Conservation (phyloP, 306 rosid species). For the Phaseolus lunatus region DNA sequence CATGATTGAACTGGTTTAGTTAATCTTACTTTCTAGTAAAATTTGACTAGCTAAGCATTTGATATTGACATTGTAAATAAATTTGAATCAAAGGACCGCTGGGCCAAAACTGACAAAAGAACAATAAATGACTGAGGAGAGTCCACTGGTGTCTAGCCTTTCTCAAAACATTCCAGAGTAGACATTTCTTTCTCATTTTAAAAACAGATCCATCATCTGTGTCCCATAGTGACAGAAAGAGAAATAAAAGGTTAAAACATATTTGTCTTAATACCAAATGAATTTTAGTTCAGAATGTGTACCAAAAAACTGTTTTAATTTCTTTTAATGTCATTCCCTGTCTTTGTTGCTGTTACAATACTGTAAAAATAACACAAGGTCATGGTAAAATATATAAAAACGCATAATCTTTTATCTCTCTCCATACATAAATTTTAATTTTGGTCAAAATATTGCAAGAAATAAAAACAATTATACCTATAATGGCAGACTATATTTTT, state of each 20-base stretch:
- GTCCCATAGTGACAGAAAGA: background rate
- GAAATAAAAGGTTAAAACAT: constrained; percentile 4
- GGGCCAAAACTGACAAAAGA: constrained; percentile 34
- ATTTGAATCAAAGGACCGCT: background rate
- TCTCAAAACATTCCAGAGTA: constrained; percentile 16
- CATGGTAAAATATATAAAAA: constrained; percentile 4
- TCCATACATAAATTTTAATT: background rate
- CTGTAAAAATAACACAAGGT: background rate
- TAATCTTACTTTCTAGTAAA: constrained; percentile 2
- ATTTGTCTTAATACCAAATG: background rate
- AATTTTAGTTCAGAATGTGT: background rate
- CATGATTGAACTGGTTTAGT: constrained; percentile 16
- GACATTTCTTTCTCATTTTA: constrained; percentile 4
- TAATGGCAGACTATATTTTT: background rate
- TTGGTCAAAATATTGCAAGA: background rate
- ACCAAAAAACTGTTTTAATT: background rate
- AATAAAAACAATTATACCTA: background rate
- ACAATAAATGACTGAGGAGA: constrained; percentile 39
- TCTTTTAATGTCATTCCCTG: background rate
- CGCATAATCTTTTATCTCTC: background rate
- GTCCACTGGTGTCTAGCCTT: background rate
- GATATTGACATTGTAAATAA: constrained; percentile 15
- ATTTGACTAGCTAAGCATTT: constrained; percentile 33
- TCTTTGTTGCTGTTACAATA: background rate
- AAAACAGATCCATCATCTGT: background rate